Conservation (phyloP, 1,284 basidiomycete genomes). For the Sporisorium exsertum region DNA sequence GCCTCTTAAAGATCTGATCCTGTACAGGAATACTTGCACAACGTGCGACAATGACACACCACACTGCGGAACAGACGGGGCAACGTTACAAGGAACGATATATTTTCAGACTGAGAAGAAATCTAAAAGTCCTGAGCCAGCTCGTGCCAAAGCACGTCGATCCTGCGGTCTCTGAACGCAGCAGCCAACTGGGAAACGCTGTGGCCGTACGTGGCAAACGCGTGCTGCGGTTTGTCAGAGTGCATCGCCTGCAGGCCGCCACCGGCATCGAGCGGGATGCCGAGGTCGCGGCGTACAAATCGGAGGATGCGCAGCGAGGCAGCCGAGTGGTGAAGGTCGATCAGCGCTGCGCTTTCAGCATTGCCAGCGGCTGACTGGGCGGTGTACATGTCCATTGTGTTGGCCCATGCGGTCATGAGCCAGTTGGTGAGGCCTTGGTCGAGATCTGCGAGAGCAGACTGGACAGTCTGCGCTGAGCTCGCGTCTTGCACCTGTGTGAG, state of each 20-base stretch:
- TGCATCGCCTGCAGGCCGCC: neutral
- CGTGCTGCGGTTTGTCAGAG: neutral
- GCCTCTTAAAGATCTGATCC: no score
- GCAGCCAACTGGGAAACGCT: neutral
- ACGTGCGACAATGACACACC: no score
- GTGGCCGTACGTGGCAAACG: neutral
- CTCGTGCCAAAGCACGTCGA: constrained; percentile 6
- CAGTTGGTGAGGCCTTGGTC: neutral
- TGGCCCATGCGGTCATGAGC: neutral
- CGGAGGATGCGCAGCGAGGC: neutral
- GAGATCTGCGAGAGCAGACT: no score
- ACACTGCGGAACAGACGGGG: no score
- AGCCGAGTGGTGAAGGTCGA: neutral
- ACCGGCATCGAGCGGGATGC: neutral
- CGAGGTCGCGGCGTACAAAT: neutral
- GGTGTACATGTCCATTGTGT: no score
- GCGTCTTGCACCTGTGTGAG: no score
- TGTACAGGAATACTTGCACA: no score
- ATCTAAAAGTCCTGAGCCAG: neutral
- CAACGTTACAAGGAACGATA: no score
- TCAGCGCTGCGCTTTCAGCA: no score
- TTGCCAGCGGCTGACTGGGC: no score
- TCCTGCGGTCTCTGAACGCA: neutral
- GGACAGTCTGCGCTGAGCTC: no score
- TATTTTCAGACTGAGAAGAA: no score